phyloP scores from a whole-genome alignment of 805 yeast genomes.

The Brettanomyces naardenensis region DNA sequence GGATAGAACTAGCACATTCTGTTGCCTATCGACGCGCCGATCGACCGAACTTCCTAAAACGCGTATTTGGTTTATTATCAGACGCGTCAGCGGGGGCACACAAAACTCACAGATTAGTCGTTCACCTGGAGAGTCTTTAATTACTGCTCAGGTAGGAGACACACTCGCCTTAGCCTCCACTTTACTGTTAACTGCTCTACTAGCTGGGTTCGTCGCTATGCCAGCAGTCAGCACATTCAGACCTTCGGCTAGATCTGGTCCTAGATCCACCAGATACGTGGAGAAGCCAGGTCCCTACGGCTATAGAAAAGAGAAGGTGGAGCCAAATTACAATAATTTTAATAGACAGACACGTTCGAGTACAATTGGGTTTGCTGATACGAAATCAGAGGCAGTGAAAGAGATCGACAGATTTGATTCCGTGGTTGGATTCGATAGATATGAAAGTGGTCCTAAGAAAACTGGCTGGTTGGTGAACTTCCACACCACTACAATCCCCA shows the following conservation, averaged over 20 bases:
- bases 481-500: slow-evolving; percentile 75
- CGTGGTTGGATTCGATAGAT: slow-evolving; percentile 82
- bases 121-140: too few relatives aligned
- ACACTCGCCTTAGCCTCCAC: too few relatives aligned
- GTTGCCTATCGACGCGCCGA: neutral
- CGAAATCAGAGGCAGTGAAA: slow-evolving; percentile 45
- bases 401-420: slow-evolving; percentile 65
- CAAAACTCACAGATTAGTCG: too few relatives aligned
- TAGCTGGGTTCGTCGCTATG: too few relatives aligned
- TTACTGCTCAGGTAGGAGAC: too few relatives aligned
- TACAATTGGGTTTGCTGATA: slow-evolving; percentile 9
- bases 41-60: neutral
- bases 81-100: too few relatives aligned
- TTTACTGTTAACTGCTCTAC: too few relatives aligned
- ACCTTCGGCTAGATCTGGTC: too few relatives aligned
- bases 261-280: slow-evolving; percentile 23
- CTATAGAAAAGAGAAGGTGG: slow-evolving; percentile 1
- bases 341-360: neutral
- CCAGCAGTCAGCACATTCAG: too few relatives aligned
- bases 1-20: too few relatives aligned
- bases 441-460: slow-evolving; percentile 58
- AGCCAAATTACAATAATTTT: slow-evolving; percentile 6
- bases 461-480: slow-evolving; percentile 92
- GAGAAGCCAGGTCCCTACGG: slow-evolving; percentile 12
- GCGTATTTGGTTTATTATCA: too few relatives aligned